phyloP scores from a whole-genome alignment of 139 green algal genomes.

The Coelastrella sp. region DNA sequence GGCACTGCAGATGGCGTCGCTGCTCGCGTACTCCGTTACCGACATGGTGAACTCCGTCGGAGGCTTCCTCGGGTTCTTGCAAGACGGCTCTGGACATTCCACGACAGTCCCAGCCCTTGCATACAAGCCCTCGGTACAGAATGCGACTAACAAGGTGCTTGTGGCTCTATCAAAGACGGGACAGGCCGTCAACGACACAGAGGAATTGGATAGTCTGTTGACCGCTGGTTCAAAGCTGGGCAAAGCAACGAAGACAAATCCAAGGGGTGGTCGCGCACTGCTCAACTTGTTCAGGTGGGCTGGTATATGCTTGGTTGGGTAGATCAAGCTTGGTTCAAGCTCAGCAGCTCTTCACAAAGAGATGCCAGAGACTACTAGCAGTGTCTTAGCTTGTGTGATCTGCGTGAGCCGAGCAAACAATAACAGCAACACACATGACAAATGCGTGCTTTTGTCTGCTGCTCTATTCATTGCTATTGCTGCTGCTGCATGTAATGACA shows the following conservation, averaged over 20 bases:
- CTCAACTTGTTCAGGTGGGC: constrained; percentile 23
- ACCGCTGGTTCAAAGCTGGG: background rate
- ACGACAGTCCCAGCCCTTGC: background rate
- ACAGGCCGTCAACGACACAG: background rate
- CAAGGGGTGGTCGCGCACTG: background rate
- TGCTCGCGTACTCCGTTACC: constrained; percentile 19
- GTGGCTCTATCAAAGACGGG: background rate
- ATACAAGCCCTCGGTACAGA: background rate
- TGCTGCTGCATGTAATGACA: too few relatives aligned
- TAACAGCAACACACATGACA: too few relatives aligned
- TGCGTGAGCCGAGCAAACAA: too few relatives aligned
- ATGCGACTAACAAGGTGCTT: constrained; percentile 15
- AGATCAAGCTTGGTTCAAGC: too few relatives aligned
- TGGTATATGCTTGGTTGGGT: too few relatives aligned
- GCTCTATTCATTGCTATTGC: too few relatives aligned
- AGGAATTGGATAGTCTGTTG: background rate
- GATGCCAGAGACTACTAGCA: too few relatives aligned
- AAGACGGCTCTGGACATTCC: background rate
- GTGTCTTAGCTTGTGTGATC: too few relatives aligned
- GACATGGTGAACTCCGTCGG: background rate
- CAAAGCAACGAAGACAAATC: background rate
- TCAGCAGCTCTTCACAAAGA: too few relatives aligned
- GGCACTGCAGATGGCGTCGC: constrained; percentile 3
- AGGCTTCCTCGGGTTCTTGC: background rate
- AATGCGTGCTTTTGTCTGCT: too few relatives aligned